A percentile compares a stretch with the other conserved stretches of the same genome.
phyloP scores from a whole-genome alignment of 257 asterid genomes.

The Solanum acaule region DNA sequence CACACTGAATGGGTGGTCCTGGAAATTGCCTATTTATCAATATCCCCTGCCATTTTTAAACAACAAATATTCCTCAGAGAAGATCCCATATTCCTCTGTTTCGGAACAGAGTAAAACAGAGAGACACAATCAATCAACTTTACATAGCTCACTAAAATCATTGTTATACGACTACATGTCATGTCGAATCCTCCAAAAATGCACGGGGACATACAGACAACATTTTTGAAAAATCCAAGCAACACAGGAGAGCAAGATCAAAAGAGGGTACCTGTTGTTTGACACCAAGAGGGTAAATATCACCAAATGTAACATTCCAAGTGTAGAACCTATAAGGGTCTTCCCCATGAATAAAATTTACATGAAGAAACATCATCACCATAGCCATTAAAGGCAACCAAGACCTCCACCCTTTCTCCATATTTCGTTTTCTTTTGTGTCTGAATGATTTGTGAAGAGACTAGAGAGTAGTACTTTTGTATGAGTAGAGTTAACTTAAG shows the following conservation, averaged over 20 bases:
- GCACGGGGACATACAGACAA: too few relatives aligned
- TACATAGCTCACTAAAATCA: background rate
- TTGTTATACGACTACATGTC: background rate
- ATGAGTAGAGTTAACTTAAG: background rate
- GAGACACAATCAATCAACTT: background rate
- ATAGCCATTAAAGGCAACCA: background rate
- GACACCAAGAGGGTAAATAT: background rate
- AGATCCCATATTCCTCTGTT: background rate
- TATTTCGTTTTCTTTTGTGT: background rate
- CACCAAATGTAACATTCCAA: background rate
- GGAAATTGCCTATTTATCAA: conserved; percentile 31
- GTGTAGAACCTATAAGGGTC: conserved; percentile 1
- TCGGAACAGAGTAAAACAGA: background rate
- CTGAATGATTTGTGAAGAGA: background rate
- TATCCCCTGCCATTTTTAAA: conserved; percentile 18
- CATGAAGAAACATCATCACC: background rate
- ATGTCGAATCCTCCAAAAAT: background rate
- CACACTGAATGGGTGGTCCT: conserved; percentile 18
- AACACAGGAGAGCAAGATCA: background rate
- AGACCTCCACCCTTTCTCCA: background rate
- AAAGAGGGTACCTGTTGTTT: background rate
- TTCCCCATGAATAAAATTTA: background rate
- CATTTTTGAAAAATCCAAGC: background rate
- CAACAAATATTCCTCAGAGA: background rate
- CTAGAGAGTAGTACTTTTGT: background rate